Conservation (phyloP, 306 rosid genomes). For the Quillaja saponaria region DNA sequence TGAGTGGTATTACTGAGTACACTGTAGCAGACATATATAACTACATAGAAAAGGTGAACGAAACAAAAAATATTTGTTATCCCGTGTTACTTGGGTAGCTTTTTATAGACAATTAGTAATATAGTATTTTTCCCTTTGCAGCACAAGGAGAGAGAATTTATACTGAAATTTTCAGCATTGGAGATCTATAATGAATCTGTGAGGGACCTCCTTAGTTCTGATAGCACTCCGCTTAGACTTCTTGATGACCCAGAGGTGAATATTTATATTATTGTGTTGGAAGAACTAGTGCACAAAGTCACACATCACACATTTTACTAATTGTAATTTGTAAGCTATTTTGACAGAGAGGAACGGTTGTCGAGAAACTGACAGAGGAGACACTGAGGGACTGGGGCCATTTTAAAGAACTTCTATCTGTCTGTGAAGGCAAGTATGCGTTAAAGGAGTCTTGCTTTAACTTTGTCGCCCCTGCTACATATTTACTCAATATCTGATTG, state of each 20-base stretch:
- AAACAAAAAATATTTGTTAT: conserved; percentile 6
- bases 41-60: conserved; percentile 65
- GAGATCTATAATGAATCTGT: conserved; percentile 99
- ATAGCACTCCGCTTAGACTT: conserved; percentile 80
- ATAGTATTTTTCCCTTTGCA: conserved; percentile 30
- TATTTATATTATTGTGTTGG: conserved; percentile 26
- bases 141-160: conserved; percentile 87
- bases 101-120: conserved; percentile 35
- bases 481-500: conserved; percentile 14
- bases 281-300: conserved; percentile 1
- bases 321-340: conserved; percentile 32
- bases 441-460: conserved; percentile 32
- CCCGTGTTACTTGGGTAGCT: conserved; percentile 23
- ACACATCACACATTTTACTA: conserved; percentile 21
- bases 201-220: conserved; percentile 88
- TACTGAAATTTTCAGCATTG: conserved; percentile 81
- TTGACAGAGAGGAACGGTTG: conserved; percentile 89
- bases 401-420: conserved; percentile 71
- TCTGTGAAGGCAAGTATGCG: conserved; percentile 74
- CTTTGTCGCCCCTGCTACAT: conserved; percentile 12
- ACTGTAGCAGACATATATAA: conserved; percentile 77
- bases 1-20: conserved; percentile 84
- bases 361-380: conserved; percentile 89
- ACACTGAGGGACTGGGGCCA: conserved; percentile 80
- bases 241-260: conserved; percentile 99